A percentile compares a stretch with the other conserved stretches of the same genome.
phyloP scores from a whole-genome alignment of 495 filamentous ascomycete species.

The Neohortaea acidophila region DNA sequence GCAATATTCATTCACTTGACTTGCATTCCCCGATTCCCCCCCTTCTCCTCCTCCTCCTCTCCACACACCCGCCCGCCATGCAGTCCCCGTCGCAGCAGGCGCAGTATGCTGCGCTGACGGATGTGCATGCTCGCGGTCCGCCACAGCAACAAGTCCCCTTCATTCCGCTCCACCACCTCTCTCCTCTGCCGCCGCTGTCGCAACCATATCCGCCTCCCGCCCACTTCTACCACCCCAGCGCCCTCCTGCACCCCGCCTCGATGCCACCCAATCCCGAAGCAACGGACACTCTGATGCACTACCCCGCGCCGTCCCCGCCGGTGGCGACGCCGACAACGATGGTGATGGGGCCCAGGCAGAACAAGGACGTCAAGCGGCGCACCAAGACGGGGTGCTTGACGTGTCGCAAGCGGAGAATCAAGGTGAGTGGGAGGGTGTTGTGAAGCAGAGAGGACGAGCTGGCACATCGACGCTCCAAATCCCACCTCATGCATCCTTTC shows the following conservation, averaged over 20 bases:
- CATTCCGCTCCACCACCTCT: too few species aligned
- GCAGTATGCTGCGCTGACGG: too few species aligned
- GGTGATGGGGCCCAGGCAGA: constrained; percentile 67
- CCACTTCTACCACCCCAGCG: constrained; percentile 3
- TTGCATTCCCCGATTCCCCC: too few species aligned
- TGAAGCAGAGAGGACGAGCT: constrained; percentile 2
- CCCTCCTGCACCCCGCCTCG: constrained; percentile 6
- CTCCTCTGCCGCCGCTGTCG: too few species aligned
- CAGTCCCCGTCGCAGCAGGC: too few species aligned
- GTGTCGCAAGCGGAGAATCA: constrained; percentile 92
- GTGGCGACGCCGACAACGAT: constrained; percentile 38
- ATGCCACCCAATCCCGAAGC: constrained; percentile 4
- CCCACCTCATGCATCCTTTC: constrained; percentile 1
- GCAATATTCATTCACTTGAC: too few species aligned
- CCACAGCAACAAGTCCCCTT: too few species aligned
- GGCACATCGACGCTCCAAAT: background rate
- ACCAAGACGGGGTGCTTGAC: constrained; percentile 97
- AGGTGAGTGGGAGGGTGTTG: constrained; percentile 48
- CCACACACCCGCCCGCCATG: too few species aligned
- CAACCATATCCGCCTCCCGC: too few species aligned
- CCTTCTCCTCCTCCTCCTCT: too few species aligned
- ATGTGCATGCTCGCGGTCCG: too few species aligned
- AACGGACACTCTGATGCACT: constrained; percentile 1
- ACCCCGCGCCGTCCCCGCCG: constrained; percentile 47
- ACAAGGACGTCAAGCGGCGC: constrained; percentile 97